phyloP scores from a whole-genome alignment of 1,284 basidiomycete species.

The Schizophyllum amplum region DNA sequence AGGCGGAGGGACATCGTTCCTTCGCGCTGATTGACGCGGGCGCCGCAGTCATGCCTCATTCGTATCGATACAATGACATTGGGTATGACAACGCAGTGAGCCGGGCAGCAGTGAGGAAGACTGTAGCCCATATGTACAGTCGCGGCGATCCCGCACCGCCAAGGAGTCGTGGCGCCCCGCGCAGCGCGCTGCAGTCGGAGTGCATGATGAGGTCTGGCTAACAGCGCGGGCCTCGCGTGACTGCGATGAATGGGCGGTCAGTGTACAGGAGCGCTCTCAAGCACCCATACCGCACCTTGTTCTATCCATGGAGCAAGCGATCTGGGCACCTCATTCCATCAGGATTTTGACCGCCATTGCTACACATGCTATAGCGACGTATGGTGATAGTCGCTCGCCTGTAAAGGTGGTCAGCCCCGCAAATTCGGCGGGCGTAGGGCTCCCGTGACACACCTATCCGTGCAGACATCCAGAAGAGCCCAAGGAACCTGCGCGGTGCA shows the following conservation, averaged over 20 bases:
- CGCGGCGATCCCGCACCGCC: no score
- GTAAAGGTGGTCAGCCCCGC: conserved; percentile 2
- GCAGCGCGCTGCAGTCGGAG: no score
- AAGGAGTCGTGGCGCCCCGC: no score
- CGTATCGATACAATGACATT: background rate
- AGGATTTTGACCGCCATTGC: conserved; percentile 69
- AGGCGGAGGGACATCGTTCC: no score
- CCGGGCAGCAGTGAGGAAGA: background rate
- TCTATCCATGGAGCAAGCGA: background rate
- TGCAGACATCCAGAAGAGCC: conserved; percentile 90
- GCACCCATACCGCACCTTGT: background rate
- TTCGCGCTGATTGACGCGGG: no score
- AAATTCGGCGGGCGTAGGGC: background rate
- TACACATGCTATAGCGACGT: conserved; percentile 73
- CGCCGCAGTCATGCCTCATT: background rate
- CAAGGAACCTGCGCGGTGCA: conserved; percentile 60
- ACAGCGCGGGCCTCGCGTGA: no score
- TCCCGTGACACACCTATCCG: conserved; percentile 64
- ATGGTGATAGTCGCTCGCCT: conserved; percentile 81
- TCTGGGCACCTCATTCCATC: conserved; percentile 23
- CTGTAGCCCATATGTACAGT: no score
- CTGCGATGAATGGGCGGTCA: no score
- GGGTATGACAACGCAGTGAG: background rate
- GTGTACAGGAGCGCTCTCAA: no score
- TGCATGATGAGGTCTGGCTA: no score